A percentile compares a stretch with the other conserved stretches of the same genome.
Conservation (phyloP, 2,329 filamentous ascomycete species). For the Dryadomyces quercivorus region DNA sequence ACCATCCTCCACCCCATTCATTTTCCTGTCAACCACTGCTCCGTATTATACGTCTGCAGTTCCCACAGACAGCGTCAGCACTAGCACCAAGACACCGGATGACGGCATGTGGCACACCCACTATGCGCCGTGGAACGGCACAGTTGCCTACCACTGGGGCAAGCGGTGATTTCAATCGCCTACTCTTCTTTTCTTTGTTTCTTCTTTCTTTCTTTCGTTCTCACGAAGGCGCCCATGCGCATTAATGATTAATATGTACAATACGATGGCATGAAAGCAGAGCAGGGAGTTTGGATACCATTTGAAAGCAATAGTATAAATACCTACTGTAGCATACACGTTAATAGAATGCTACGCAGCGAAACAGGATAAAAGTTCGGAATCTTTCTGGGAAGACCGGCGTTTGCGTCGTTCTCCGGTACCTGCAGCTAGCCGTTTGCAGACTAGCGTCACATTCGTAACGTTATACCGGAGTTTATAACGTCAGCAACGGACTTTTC, state of each 20-base stretch:
- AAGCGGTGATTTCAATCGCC: background rate
- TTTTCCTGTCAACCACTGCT: conserved; percentile 9
- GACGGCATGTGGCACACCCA: conserved; percentile 31
- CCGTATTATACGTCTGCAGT: conserved; percentile 11
- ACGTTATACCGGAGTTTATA: too few relatives aligned
- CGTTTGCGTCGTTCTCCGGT: too few relatives aligned
- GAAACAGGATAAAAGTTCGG: too few relatives aligned
- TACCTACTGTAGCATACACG: too few relatives aligned
- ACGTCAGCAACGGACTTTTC: too few relatives aligned
- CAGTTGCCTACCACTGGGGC: conserved; percentile 13
- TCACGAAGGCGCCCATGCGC: background rate
- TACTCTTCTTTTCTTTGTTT: background rate
- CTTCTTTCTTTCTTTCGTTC: background rate
- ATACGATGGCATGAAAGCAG: background rate
- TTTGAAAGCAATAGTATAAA: background rate
- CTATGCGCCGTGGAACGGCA: conserved; percentile 28
- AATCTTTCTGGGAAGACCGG: too few relatives aligned
- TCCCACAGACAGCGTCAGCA: conserved; percentile 1
- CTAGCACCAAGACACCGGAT: background rate
- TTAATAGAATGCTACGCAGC: too few relatives aligned
- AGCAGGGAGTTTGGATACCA: background rate
- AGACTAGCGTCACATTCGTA: too few relatives aligned
- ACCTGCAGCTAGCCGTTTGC: too few relatives aligned
- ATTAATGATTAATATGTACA: conserved; percentile 3
- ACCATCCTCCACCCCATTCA: too few relatives aligned